Conservation (phyloP, 805 yeast genomes). For the Ogataea wickerhamii region DNA sequence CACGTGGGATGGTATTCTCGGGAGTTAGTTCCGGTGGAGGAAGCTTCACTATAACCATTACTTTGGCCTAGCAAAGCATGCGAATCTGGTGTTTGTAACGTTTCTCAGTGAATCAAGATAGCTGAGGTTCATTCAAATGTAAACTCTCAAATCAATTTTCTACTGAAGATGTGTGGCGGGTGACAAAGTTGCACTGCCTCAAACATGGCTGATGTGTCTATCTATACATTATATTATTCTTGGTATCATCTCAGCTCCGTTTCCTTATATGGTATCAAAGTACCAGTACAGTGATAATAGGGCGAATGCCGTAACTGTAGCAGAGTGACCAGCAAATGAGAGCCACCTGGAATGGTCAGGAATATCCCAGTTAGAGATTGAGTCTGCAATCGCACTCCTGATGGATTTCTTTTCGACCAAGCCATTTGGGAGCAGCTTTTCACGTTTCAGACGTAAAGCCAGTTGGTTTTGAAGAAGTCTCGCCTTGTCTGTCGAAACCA, state of each 20-base stretch:
- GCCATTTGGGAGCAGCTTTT: conserved; percentile 7
- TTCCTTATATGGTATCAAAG: conserved; percentile 16
- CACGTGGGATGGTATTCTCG: conserved; percentile 11
- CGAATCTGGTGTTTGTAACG: no score
- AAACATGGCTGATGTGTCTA: no score
- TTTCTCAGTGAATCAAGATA: no score
- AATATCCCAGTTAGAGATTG: conserved; percentile 23
- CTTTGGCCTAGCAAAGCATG: no score
- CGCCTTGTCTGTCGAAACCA: conserved; percentile 11
- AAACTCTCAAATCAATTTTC: no score
- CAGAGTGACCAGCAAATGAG: conserved; percentile 13
- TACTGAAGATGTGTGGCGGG: no score
- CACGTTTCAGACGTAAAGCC: conserved; percentile 4
- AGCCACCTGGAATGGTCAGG: conserved; percentile 11
- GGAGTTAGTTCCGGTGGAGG: background rate
- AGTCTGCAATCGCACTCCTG: conserved; percentile 2
- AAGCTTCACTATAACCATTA: conserved; percentile 1
- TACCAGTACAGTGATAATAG: conserved; percentile 17
- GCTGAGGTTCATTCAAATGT: no score
- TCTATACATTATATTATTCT: no score
- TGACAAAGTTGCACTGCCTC: no score
- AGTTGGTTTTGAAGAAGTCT: conserved; percentile 4
- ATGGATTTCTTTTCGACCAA: conserved; percentile 5
- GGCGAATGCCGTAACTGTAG: conserved; percentile 2
- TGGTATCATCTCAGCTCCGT: no score